phyloP scores from a whole-genome alignment of 1,139 yeast genomes.

The Taphrina communis region DNA sequence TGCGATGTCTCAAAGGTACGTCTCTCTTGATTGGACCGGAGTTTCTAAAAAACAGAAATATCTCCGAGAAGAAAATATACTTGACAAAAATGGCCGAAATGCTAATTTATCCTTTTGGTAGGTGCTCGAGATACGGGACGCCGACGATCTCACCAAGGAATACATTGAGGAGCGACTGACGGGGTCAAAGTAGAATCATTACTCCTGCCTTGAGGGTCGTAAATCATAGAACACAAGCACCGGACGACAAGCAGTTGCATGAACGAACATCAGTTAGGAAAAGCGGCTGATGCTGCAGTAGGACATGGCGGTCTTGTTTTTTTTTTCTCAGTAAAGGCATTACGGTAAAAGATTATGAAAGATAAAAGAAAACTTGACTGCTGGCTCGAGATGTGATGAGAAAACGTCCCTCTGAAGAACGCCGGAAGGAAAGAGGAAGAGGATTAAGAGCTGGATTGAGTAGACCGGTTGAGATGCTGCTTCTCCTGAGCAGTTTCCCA shows the following conservation, averaged over 20 bases:
- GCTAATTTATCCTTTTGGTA: neutral
- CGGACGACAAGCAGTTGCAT: neutral
- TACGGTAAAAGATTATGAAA: slow-evolving; percentile 1
- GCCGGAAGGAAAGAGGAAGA: neutral
- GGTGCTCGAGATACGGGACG: slow-evolving; percentile 40
- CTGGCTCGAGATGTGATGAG: slow-evolving; percentile 2
- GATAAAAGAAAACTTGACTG: neutral
- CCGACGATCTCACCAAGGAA: slow-evolving; percentile 41
- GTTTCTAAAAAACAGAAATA: too few relatives aligned
- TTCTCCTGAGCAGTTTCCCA: too few relatives aligned
- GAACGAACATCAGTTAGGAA: too few relatives aligned
- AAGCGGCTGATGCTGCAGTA: too few relatives aligned
- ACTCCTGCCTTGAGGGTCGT: too few relatives aligned
- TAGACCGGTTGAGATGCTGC: neutral
- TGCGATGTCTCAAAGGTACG: slow-evolving; percentile 37
- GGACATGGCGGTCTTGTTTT: too few relatives aligned
- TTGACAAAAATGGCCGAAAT: too few relatives aligned
- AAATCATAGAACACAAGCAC: too few relatives aligned
- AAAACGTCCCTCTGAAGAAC: neutral
- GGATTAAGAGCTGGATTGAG: neutral
- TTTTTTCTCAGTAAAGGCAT: neutral
- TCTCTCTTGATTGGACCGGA: neutral
- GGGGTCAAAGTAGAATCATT: slow-evolving; percentile 5
- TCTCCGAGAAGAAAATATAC: too few relatives aligned
- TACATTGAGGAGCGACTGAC: slow-evolving; percentile 32